Base-by-base conservation (phyloP, 208 protist genomes). In the Porcisia deanei region DNA sequence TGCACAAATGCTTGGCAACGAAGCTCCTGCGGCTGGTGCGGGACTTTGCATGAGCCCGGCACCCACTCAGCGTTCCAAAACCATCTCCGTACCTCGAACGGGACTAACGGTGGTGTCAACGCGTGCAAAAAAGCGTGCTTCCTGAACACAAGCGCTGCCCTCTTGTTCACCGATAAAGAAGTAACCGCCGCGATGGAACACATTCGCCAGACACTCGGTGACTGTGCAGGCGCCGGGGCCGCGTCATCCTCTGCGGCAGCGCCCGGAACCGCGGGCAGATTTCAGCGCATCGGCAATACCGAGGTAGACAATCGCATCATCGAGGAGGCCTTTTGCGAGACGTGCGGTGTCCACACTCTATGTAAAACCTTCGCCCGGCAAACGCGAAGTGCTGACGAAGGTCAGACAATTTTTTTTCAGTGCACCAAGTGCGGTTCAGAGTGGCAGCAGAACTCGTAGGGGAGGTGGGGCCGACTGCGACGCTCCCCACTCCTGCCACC, bases 401-500 rank as follows among this genome's bases (percentile, higher is more conserved):
- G 95, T 9, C 95, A 98, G 80, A 98, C 95, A 1, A 94, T 96
- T 71, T 97, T 97, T 71, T 97, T 91, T 67, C 87, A 94, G 82
- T 98, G 95, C 77, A 96, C 92, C 30, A 87, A 87, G 65, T 98
- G 95, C 76, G n/a, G 63, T 25, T 82, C 81, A 8, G 89, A 94
- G 85, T 98, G 95, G 95, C 91, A 95, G 83, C 88, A 93, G 61
- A 96, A 97, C 75, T 98, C 95, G n/a, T 98, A 89, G 79, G 18
- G 25, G 16, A 88, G 79, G 49, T 8, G 20, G 43, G 18, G 25
- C 7, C 47, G n/a, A 3, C 14, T 37, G 25, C 37, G 47, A 9
- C 43, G 25, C 25, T 30, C 25, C 64, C 9, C 64, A 0, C 45
- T 22, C 5, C 22, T 16, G 16, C 47, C 47, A 52, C 22, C 22